Evolutionary conservation across 1,284 basidiomycete species (phyloP).

Genomic region (Ganoderma leucocontextum): DNA sequence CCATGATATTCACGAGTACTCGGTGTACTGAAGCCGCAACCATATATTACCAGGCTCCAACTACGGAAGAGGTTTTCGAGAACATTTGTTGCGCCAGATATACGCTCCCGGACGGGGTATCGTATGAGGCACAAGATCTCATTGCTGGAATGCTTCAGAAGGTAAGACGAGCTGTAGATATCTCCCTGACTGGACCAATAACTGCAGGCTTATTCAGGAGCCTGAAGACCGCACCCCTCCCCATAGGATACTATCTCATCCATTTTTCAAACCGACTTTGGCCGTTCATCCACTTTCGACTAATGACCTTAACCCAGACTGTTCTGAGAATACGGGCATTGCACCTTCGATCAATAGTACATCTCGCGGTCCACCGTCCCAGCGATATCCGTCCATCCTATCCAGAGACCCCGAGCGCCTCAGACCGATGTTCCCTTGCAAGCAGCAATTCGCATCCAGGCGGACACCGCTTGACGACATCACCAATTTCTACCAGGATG

Average conservation of each 20-base stretch:
- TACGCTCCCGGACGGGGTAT: conserved; percentile 17
- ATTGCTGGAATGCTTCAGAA: conserved; percentile 34
- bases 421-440: conserved; percentile 8
- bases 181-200: neutral
- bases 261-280: conserved; percentile 36
- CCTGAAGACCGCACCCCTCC: conserved; percentile 35
- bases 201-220: conserved; percentile 23
- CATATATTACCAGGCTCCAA: conserved; percentile 20
- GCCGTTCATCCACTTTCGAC: conserved; percentile 12
- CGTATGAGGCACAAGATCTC: conserved; percentile 33
- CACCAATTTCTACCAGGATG: conserved; percentile 23
- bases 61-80: conserved; percentile 25
- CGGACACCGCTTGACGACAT: conserved; percentile 24
- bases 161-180: conserved; percentile 19
- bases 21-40: neutral
- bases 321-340: neutral
- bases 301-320: no score
- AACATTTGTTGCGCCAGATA: conserved; percentile 33
- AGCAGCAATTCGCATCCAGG: conserved; percentile 7
- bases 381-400: conserved; percentile 21
- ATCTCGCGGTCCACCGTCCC: neutral
- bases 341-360: no score
- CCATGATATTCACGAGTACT: neutral
- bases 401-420: conserved; percentile 16
- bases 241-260: conserved; percentile 34